Conservation (phyloP, 257 asterid genomes). For the Nicotiana benthamiana region DNA sequence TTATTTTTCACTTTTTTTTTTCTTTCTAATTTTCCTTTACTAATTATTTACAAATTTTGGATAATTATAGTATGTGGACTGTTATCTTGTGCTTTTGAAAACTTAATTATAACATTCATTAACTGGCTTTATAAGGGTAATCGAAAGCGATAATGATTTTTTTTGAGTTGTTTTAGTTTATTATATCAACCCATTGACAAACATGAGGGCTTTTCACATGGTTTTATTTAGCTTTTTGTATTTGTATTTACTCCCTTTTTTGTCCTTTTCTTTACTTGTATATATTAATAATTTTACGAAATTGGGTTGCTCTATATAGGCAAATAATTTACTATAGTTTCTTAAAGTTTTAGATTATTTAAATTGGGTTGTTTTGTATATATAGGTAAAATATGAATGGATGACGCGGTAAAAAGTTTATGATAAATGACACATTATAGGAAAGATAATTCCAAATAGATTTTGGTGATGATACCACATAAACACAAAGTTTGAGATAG, state of each 20-base stretch:
- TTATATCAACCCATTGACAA: background rate
- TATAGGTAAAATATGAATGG: too few relatives aligned
- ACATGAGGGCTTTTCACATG: background rate
- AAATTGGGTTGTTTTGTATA: too few relatives aligned
- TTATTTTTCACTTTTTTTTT: background rate
- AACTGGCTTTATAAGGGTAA: background rate
- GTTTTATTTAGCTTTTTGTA: background rate
- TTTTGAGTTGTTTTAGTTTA: background rate
- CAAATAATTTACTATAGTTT: too few relatives aligned
- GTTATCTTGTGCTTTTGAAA: background rate
- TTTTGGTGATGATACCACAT: too few relatives aligned
- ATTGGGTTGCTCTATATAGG: too few relatives aligned
- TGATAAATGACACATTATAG: too few relatives aligned
- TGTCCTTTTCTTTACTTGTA: background rate
- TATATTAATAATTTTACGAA: background rate
- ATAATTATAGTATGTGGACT: background rate
- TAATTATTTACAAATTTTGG: background rate
- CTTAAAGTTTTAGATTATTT: too few relatives aligned
- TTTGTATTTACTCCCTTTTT: background rate
- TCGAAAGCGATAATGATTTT: background rate
- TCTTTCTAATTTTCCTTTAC: too few relatives aligned
- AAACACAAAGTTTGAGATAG: background rate
- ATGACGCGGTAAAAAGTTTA: too few relatives aligned
- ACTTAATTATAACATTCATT: background rate
- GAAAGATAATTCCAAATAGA: too few relatives aligned